Percentiles rank a stretch among this genome's conserved stretches.
phyloP scores from a whole-genome alignment of 805 yeast species.

The Candida caryicola region DNA sequence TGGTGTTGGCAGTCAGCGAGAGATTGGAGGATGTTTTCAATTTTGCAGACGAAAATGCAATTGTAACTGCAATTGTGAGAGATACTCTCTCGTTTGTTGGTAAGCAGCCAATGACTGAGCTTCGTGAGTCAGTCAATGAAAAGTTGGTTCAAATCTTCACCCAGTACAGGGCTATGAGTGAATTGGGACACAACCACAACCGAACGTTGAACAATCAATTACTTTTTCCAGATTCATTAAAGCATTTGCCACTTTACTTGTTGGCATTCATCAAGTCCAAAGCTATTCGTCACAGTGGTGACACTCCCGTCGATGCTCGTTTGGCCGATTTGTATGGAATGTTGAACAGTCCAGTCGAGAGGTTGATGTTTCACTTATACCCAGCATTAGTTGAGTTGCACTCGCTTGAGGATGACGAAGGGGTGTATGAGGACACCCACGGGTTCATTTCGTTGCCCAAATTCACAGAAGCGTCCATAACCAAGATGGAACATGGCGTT shows the following conservation, averaged over 20 bases:
- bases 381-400: conserved; percentile 80
- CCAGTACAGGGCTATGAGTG: conserved; percentile 50
- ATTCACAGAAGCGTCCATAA: conserved; percentile 42
- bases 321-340: conserved; percentile 52
- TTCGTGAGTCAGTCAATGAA: conserved; percentile 37
- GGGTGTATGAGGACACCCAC: conserved; percentile 23
- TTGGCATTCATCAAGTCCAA: conserved; percentile 68
- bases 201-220: conserved; percentile 52
- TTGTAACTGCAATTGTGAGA: conserved; percentile 37
- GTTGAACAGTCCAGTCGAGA: conserved; percentile 52
- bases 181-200: conserved; percentile 35
- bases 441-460: conserved; percentile 49
- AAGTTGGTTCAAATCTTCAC: conserved; percentile 46
- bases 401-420: conserved; percentile 56
- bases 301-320: conserved; percentile 60
- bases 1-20: conserved; percentile 77
- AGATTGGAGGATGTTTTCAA: conserved; percentile 70
- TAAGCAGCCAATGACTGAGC: conserved; percentile 34
- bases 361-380: conserved; percentile 63
- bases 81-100: conserved; percentile 42
- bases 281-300: conserved; percentile 52
- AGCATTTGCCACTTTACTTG: conserved; percentile 63
- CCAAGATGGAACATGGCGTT: conserved; percentile 64
- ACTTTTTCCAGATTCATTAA: conserved; percentile 77
- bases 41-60: conserved; percentile 66